Percentiles rank a stretch among this genome's conserved stretches.
Conservation (phyloP, 1,284 basidiomycete genomes). For the Trichosporon sp. region DNA sequence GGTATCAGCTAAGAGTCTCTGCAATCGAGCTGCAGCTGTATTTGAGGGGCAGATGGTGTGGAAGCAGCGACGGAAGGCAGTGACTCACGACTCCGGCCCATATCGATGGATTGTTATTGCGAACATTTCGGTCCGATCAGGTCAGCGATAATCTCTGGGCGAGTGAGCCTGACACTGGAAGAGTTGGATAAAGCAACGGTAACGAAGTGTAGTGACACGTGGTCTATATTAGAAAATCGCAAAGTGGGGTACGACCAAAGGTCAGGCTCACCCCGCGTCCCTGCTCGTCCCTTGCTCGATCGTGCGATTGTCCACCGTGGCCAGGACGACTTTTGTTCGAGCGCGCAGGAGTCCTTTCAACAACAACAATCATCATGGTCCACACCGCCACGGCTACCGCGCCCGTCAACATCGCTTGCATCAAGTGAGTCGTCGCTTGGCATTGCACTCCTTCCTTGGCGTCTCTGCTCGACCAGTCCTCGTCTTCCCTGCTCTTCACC, state of each 20-base stretch:
- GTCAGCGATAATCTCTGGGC: constrained; percentile 6
- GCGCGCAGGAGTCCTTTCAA: neutral
- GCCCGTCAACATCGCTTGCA: constrained; percentile 94
- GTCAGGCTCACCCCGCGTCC: constrained; percentile 1
- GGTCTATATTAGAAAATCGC: neutral
- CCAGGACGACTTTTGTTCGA: constrained; percentile 14
- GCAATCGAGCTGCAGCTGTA: neutral
- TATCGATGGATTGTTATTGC: constrained; percentile 11
- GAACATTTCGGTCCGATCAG: constrained; percentile 18
- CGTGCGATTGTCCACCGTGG: constrained; percentile 12
- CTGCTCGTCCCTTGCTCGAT: constrained; percentile 1
- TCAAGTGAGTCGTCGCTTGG: constrained; percentile 68
- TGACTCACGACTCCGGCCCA: constrained; percentile 12
- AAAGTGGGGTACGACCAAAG: neutral
- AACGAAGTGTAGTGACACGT: neutral
- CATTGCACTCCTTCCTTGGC: no score
- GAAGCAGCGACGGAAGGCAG: neutral
- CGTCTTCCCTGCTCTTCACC: no score
- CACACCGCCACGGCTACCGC: constrained; percentile 88
- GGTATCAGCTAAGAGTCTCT: neutral
- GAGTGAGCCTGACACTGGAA: neutral
- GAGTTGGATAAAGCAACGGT: neutral
- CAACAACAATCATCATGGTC: constrained; percentile 51
- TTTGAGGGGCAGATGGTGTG: neutral
- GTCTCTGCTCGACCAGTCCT: no score